A percentile compares a stretch with the other conserved stretches of the same genome.
Conservation (phyloP, 2,329 filamentous ascomycete species). For the Pestalotiopsis sp. region DNA sequence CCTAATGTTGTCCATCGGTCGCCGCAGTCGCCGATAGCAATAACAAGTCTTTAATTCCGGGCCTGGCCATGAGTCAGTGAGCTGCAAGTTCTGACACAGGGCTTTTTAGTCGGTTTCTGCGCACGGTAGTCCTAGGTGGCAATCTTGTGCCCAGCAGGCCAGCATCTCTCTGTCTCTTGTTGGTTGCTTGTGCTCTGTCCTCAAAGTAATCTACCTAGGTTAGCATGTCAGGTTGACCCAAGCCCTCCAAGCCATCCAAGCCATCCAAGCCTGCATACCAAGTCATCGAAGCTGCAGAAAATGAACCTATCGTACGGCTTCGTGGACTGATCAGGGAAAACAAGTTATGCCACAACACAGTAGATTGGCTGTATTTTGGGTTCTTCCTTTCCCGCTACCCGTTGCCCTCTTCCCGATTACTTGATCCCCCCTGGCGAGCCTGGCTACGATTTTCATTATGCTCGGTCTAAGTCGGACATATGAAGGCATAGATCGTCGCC, state of each 20-base stretch:
- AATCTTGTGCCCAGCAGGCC: not conserved
- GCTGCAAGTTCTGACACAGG: not conserved
- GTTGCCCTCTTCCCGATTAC: not conserved
- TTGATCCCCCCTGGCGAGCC: not conserved
- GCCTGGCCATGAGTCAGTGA: not conserved
- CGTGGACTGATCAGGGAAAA: not conserved
- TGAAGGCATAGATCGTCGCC: not conserved
- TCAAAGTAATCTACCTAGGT: no score
- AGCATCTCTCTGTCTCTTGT: not conserved
- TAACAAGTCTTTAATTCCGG: not conserved
- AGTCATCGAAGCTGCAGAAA: not conserved
- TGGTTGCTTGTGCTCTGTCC: not conserved
- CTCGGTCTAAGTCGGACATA: not conserved
- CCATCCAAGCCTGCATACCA: not conserved
- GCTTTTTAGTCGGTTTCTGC: not conserved
- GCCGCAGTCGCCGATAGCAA: not conserved
- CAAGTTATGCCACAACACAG: not conserved
- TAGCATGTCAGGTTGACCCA: not conserved
- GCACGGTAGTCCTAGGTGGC: not conserved
- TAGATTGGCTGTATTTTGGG: not conserved
- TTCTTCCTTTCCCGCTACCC: not conserved
- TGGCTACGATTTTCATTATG: not conserved
- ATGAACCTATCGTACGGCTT: not conserved
- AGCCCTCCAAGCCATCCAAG: not conserved
- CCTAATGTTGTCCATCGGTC: not conserved